Conservation (phyloP, 2,329 filamentous ascomycete species). For the Rhynchosporium secalis region DNA sequence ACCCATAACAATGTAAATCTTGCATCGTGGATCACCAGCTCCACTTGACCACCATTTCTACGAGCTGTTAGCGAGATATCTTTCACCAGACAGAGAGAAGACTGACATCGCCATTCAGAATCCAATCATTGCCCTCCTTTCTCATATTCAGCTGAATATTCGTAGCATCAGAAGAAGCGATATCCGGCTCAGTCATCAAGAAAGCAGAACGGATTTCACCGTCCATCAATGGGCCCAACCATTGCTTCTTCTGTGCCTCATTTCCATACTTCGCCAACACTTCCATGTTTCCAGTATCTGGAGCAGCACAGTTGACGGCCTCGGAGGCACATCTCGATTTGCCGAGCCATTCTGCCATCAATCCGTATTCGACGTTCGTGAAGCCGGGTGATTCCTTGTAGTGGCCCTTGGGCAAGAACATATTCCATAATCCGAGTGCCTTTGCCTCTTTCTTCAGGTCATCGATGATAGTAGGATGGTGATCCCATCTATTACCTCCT, state of each 20-base stretch:
- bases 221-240: constrained; percentile 78
- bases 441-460: constrained; percentile 83
- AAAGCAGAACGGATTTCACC: constrained; percentile 88
- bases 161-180: constrained; percentile 86
- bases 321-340: constrained; percentile 81
- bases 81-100: background rate
- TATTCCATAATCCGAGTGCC: constrained; percentile 90
- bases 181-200: constrained; percentile 89
- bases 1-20: constrained; percentile 95
- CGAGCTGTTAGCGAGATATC: constrained; percentile 27
- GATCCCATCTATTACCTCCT: constrained; percentile 75
- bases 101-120: constrained; percentile 80
- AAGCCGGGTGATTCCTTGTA: constrained; percentile 95
- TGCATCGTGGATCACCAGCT: constrained; percentile 87
- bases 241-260: constrained; percentile 78
- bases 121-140: constrained; percentile 82
- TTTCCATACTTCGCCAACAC: constrained; percentile 90
- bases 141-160: constrained; percentile 86
- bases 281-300: constrained; percentile 95
- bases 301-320: constrained; percentile 86
- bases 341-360: constrained; percentile 96
- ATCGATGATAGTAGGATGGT: constrained; percentile 79
- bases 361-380: constrained; percentile 91
- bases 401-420: constrained; percentile 94
- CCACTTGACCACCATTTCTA: constrained; percentile 99